These are phyloP conservation scores for Ceratobasidium sp. DNA, from an alignment of 1,284 basidiomycete species.

Conservation along the genomic window DNA sequence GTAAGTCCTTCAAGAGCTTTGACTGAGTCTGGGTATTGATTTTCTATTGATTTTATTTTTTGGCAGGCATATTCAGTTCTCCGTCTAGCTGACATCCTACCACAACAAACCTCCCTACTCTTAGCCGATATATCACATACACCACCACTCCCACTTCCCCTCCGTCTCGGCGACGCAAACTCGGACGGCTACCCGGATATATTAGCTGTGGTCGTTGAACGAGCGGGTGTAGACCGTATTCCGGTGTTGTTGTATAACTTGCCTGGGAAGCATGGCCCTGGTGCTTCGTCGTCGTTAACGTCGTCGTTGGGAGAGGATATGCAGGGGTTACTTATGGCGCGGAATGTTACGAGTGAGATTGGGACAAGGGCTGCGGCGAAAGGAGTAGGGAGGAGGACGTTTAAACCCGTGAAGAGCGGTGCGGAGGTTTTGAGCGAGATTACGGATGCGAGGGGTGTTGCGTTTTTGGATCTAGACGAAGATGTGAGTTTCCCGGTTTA, in stretches of 20 bases:
- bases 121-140: constrained; percentile 74
- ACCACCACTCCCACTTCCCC: constrained; percentile 79
- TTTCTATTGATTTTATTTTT: not conserved
- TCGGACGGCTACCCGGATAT: constrained; percentile 97
- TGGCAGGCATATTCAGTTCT: constrained; percentile 61
- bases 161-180: constrained; percentile 92
- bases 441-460: constrained; percentile 82
- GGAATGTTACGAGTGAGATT: constrained; percentile 34
- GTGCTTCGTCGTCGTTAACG: not conserved
- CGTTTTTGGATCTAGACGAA: constrained; percentile 95
- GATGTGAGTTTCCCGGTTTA: constrained; percentile 73
- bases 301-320: no score
- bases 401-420: constrained; percentile 72
- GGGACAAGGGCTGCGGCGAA: constrained; percentile 52
- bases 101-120: constrained; percentile 67
- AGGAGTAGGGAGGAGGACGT: constrained; percentile 69
- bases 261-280: not conserved
- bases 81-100: constrained; percentile 74
- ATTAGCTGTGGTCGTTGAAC: constrained; percentile 73
- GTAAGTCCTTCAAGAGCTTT: constrained; percentile 1
- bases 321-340: not conserved
- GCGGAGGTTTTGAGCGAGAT: constrained; percentile 75
- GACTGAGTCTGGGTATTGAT: no score
- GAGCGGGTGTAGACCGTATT: constrained; percentile 55
- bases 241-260: constrained; percentile 29